These are phyloP conservation scores for Forsythia suspensa DNA, from an alignment of 257 asterid species.

Conservation along the genomic window DNA sequence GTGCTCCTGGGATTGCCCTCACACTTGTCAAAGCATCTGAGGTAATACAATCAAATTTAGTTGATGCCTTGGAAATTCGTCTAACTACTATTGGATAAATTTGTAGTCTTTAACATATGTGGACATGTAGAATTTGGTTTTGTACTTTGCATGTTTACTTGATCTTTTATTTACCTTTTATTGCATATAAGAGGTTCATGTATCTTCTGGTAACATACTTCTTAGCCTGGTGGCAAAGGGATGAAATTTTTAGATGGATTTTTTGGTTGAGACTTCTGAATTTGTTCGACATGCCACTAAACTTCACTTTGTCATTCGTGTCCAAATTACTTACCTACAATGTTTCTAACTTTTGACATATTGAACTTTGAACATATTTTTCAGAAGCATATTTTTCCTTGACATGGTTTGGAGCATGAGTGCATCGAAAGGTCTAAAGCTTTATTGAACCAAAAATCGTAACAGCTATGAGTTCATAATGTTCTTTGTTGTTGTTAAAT, in stretches of 20 bases:
- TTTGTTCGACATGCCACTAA: neutral
- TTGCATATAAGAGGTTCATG: neutral
- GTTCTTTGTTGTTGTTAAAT: neutral
- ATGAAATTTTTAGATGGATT: neutral
- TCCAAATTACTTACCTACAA: neutral
- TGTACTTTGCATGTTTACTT: too few species aligned
- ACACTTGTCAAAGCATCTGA: slow-evolving; percentile 74
- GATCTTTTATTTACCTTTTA: too few species aligned
- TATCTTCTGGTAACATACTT: neutral
- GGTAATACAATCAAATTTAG: slow-evolving; percentile 31
- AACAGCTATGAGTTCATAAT: neutral
- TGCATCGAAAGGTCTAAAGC: neutral
- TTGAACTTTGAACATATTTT: neutral
- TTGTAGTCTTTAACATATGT: too few species aligned
- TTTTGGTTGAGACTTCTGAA: neutral
- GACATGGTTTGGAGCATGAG: neutral
- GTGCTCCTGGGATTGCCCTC: slow-evolving; percentile 78
- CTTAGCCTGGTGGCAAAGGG: neutral
- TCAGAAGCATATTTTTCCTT: neutral
- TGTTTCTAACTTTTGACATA: too few species aligned
- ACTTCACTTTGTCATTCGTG: neutral
- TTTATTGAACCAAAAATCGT: neutral
- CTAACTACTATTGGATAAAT: too few species aligned
- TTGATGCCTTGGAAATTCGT: neutral
- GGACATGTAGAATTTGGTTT: too few species aligned